Evolutionary conservation across 441 rosid genomes (phyloP), one percentile per base, ranked within the genome.

Genomic region (Oxalis stricta): DNA sequence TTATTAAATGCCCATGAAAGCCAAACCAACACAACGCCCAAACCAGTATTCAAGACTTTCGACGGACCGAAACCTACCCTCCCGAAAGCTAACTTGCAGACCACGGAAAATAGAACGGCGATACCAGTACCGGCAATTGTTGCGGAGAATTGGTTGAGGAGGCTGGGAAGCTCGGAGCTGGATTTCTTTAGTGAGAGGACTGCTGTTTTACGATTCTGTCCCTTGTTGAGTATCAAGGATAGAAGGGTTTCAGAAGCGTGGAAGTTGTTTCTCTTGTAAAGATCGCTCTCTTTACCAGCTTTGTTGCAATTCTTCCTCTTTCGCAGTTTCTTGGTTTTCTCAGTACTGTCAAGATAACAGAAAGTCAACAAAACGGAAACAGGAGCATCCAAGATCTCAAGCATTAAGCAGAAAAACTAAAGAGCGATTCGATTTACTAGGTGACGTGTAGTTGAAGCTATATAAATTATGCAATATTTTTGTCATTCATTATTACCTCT

Each of bases 211-310:
- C 68, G 48, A 35, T 60, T 44, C 37, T 4, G 64, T 50, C 63
- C 75, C 58, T 53, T 79, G 71, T 76, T 65, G 54, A 84, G 56
- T 74, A 91, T 61, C 45, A 86, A 56, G 31, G 91, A 79, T 7
- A 84, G 65, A 46, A 91, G 95, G 61, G 77, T 75, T 72, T 86
- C 99, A 13, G 83, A 86, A 0, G 94, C 76, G 12, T 77, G 91
- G 66, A 81, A 73, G 62, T 72, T 71, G 58, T 73, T 91, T 53
- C 72, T 79, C 54, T 59, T 58, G 69, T 73, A 76, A 15, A 81
- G 69, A 58, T 86, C 79, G 46, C 72, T 60, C 55, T 66, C 86
- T 53, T 34, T 64, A 39, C 45, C 55, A 33, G 49, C 60, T 29
- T 61, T 75, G 62, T 64, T 72, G 18, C 64, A 20, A n/a, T 53